Conservation (phyloP, 305 asterid species). For the Fraxinus albicans region DNA sequence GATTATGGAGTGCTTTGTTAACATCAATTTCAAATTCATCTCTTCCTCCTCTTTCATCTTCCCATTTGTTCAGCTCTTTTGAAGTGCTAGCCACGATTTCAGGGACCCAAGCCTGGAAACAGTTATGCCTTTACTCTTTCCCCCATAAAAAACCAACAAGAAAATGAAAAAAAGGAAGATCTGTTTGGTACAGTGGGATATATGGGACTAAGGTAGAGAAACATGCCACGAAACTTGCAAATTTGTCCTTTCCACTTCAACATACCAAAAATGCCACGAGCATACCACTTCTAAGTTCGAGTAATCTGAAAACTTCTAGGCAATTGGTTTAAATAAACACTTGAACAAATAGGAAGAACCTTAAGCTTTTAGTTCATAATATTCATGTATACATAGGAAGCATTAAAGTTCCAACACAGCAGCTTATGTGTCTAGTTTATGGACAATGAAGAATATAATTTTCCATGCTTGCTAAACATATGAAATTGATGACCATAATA, state of each 20-base stretch:
- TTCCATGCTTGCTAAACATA: neutral
- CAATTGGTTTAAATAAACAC: neutral
- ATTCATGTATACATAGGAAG: neutral
- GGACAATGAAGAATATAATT: neutral
- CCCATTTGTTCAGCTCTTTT: constrained; percentile 14
- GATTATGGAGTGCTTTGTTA: constrained; percentile 46
- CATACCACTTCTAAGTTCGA: neutral
- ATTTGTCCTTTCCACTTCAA: neutral
- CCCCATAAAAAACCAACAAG: neutral
- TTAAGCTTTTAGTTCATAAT: neutral
- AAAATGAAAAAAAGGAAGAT: neutral
- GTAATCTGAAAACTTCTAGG: neutral
- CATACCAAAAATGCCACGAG: neutral
- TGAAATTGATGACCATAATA: neutral
- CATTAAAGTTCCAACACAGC: neutral
- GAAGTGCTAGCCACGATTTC: constrained; percentile 15
- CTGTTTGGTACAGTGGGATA: neutral
- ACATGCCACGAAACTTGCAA: neutral
- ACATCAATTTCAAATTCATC: constrained; percentile 55
- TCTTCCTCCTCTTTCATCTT: constrained; percentile 27
- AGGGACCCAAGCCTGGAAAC: constrained; percentile 24
- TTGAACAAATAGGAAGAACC: neutral
- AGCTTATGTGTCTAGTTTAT: neutral
- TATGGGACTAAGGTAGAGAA: neutral
- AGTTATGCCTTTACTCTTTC: neutral